Conservation (phyloP, 495 filamentous ascomycete genomes). For the Tirmania nivea region DNA sequence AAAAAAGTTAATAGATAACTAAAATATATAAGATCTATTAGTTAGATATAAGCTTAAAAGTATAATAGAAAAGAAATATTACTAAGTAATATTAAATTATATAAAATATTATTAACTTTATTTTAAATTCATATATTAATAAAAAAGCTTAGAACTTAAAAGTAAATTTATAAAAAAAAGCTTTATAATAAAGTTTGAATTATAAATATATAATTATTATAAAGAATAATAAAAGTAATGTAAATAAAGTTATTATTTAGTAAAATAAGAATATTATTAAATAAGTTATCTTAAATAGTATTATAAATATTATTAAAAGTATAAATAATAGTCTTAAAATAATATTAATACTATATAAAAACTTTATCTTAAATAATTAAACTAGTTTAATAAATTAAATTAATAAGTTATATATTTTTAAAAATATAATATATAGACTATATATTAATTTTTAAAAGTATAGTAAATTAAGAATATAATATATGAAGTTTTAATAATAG, state of each 20-base stretch:
- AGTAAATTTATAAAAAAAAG: neutral
- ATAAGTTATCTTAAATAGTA: neutral
- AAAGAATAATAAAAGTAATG: neutral
- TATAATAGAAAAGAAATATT: too few species aligned
- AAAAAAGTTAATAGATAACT: too few species aligned
- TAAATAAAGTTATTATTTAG: neutral
- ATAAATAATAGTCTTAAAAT: neutral
- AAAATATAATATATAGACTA: constrained; percentile 2
- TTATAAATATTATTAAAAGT: neutral
- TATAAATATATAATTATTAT: neutral
- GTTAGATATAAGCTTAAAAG: too few species aligned
- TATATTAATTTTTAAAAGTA: constrained; percentile 4
- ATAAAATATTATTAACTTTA: neutral
- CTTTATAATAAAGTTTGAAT: neutral
- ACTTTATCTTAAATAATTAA: too few species aligned
- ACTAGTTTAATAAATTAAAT: neutral
- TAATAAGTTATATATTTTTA: neutral
- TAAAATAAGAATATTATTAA: neutral
- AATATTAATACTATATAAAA: neutral
- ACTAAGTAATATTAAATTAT: too few species aligned
- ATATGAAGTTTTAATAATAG: constrained; percentile 3
- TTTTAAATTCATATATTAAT: neutral
- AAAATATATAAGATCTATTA: too few species aligned
- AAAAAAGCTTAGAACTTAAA: neutral
- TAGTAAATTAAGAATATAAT: constrained; percentile 6